Conservation (phyloP, 2,329 filamentous ascomycete species). For the Sordariomycetes sp. region DNA sequence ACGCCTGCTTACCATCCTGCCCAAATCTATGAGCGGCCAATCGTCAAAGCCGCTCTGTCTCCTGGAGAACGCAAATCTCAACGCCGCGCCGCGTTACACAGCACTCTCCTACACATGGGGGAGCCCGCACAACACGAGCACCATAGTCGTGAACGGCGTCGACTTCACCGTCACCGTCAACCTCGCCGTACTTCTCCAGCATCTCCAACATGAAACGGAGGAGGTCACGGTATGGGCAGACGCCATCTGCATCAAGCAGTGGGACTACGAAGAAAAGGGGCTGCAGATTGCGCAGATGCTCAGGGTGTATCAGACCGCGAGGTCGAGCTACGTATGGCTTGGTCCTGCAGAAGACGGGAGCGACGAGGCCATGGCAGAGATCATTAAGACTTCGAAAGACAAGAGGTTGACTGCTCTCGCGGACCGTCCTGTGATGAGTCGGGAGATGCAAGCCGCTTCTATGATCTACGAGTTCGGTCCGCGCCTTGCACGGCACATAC, state of each 20-base stretch:
- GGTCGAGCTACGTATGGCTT: not conserved
- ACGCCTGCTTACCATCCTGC: not conserved
- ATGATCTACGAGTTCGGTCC: not conserved
- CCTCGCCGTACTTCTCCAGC: not conserved
- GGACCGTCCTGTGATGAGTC: not conserved
- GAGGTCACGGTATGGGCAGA: constrained; percentile 2
- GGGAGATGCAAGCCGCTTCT: not conserved
- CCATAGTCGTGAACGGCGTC: not conserved
- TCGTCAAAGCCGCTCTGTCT: not conserved
- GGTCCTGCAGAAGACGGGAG: not conserved
- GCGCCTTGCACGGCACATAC: not conserved
- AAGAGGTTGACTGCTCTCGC: not conserved
- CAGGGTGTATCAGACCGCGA: constrained; percentile 10
- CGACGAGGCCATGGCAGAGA: not conserved
- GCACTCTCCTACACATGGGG: constrained; percentile 7
- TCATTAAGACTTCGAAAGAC: not conserved
- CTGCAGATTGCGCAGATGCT: constrained; percentile 4
- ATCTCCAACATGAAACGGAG: not conserved
- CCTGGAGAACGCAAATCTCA: not conserved
- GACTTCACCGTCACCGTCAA: not conserved
- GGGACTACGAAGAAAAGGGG: constrained; percentile 3
- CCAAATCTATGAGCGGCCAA: not conserved
- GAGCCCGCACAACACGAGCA: not conserved
- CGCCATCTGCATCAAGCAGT: constrained; percentile 6
- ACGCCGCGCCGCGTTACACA: not conserved